Base-by-base conservation (phyloP, 768 basidiomycete species). In the Suillus fuscotomentosus region DNA sequence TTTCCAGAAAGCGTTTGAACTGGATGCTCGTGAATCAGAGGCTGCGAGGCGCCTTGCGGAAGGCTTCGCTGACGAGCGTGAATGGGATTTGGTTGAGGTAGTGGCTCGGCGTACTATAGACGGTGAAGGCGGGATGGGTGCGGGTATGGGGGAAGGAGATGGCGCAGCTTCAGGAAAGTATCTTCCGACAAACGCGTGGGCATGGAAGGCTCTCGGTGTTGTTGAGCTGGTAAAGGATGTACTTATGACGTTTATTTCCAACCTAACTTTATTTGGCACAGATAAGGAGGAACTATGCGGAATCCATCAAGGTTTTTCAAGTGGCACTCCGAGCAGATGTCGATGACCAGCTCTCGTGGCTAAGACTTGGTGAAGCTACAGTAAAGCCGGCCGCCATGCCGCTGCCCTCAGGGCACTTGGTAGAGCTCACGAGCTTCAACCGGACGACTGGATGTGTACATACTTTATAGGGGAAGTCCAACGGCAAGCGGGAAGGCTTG, bases 1-100 rank as follows among this genome's bases (percentile, higher is more conserved):
- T 73, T 98, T 97, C 76, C 95, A 99, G 71, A 98, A 97, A 71
- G 97, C 97, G 0, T 98, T 99, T 70, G 97, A 99, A 75, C 86
- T 99, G 6, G 97, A 99, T 77, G 85, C 95, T 2, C 84, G 91
- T 17, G 94, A 99, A 76, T 87, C 83, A 13, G 87, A 90, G 24
- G 95, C 97, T 1, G 97, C 97, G 0, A 82, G 84, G 60, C 82
- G 88, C 63, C 82, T 99, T 4, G 95, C 94, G 0, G 87, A 90
- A 69, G 90, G 92, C 3, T 98, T 98, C 74, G 95, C 96, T 0
- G 88, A 95, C 63, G 92, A 97, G 67, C 83, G 87, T 61, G 97
- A 97, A 72, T 99, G 97, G 97, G 92, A 95, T 71, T 81, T 97
- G 7, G 96, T 97, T 3, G 94, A 98, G 67, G 88, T 96, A 5